These are phyloP conservation scores for Telfairia occidentalis DNA, from an alignment of 331 rosid species.

Conservation along the genomic window DNA sequence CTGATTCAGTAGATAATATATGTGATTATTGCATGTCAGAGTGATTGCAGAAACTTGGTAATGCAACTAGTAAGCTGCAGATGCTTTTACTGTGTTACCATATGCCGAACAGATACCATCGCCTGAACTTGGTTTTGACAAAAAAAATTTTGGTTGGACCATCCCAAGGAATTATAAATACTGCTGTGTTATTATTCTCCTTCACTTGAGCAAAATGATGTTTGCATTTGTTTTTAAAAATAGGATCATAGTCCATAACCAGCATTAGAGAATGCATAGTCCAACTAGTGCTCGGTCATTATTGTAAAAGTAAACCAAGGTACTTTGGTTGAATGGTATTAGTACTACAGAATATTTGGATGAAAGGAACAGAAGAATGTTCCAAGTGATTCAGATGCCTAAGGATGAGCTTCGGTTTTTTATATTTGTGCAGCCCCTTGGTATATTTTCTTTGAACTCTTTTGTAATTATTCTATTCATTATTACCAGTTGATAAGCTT, in stretches of 20 bases:
- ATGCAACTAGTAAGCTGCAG: background rate
- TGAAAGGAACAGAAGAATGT: background rate
- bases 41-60: background rate
- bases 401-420: background rate
- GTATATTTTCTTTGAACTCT: background rate
- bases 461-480: background rate
- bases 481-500: constrained; percentile 5
- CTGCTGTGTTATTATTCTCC: background rate
- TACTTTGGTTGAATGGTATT: background rate
- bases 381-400: background rate
- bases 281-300: background rate
- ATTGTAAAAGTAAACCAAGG: background rate
- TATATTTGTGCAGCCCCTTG: background rate
- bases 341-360: background rate
- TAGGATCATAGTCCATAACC: background rate
- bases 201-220: background rate
- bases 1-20: background rate
- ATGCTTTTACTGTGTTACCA: background rate
- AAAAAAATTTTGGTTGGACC: background rate
- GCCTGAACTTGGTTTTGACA: background rate
- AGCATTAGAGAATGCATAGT: background rate
- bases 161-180: background rate
- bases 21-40: background rate
- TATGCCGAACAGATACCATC: background rate
- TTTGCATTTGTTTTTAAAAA: background rate